Evolutionary conservation across 2,329 filamentous ascomycete genomes (phyloP), one percentile per base, ranked within the genome.

Genomic region (Xylaria arbuscula): DNA sequence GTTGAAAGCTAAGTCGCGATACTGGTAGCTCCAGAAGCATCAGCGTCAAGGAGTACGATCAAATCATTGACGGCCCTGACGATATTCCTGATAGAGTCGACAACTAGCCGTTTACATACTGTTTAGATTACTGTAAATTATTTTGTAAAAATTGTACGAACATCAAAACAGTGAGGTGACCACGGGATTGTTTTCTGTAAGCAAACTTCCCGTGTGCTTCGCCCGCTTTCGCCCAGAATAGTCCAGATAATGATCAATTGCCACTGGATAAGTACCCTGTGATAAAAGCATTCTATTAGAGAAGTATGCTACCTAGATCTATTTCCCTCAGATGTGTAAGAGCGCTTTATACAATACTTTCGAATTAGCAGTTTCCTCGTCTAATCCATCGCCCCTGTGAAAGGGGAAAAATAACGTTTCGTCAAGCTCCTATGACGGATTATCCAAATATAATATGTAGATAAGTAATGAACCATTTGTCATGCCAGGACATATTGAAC

Each of bases 51-150:
- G 55, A 60, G 62, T 60, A 55, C 34, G 2, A 15, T 45, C 34
- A 65, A 54, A 38, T 60, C 34, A 54, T 65, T 17, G 50, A 65
- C 32, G 36, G 47, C 38, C 47, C 47, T 6, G 53, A 59, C n/a
- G n/a, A n/a, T 34, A 15, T 17, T 22, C 34, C 11, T 45, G 53
- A 34, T 22, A 40, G 17, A 17, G 34, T 28, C 10, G 34, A 11
- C n/a, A 19, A n/a, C 22, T 51, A 47, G 10, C 56, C 47, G 19
- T 60, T 36, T 13, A 48, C 55, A 10, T 65, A 65, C 48, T 65
- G 54, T 13, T 60, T 47, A 2, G 48, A 65, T 7, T 65, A 47
- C 15, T 64, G 61, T 19, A 51, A 57, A 32, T 34, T 64, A 32
- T 64, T 42, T 32, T 64, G 42, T 9, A 57, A 32, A 32, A 51